Evolutionary conservation across 1,284 basidiomycete species (phyloP).

Genomic region (Malassezia cuniculi): DNA sequence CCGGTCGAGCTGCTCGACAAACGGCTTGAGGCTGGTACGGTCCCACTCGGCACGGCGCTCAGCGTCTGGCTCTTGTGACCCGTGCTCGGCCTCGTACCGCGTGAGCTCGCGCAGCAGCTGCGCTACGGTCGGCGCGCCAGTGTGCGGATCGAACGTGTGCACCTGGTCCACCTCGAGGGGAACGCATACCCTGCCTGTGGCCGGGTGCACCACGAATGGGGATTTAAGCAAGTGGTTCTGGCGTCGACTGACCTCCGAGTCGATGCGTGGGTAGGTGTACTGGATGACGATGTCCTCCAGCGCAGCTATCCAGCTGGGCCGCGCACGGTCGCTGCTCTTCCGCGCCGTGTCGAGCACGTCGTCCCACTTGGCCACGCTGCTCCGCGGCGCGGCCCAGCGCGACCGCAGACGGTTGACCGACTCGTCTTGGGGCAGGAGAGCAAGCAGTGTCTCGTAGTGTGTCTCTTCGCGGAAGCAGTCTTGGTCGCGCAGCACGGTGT

Average conservation of each 20-base stretch:
- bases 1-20: conserved; percentile 75
- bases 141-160: conserved; percentile 71
- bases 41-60: conserved; percentile 48
- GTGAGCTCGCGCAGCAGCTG: conserved; percentile 68
- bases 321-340: conserved; percentile 37
- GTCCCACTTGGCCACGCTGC: conserved; percentile 55
- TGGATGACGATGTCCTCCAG: conserved; percentile 75
- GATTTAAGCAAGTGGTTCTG: conserved; percentile 95
- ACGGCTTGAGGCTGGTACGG: conserved; percentile 59
- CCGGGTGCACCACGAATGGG: conserved; percentile 92
- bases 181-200: conserved; percentile 87
- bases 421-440: conserved; percentile 54
- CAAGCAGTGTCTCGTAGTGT: conserved; percentile 63
- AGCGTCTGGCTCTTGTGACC: conserved; percentile 23
- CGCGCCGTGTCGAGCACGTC: conserved; percentile 50
- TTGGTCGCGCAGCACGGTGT: conserved; percentile 70
- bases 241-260: conserved; percentile 92
- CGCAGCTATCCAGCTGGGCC: conserved; percentile 29
- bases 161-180: conserved; percentile 68
- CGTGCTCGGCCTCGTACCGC: conserved; percentile 48
- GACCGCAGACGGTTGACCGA: conserved; percentile 47
- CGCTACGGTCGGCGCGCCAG: conserved; percentile 66
- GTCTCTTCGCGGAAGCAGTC: conserved; percentile 63
- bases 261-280: conserved; percentile 90
- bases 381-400: conserved; percentile 51